phyloP scores from a whole-genome alignment of 768 basidiomycete genomes.

The Leccinum fibrillosum region DNA sequence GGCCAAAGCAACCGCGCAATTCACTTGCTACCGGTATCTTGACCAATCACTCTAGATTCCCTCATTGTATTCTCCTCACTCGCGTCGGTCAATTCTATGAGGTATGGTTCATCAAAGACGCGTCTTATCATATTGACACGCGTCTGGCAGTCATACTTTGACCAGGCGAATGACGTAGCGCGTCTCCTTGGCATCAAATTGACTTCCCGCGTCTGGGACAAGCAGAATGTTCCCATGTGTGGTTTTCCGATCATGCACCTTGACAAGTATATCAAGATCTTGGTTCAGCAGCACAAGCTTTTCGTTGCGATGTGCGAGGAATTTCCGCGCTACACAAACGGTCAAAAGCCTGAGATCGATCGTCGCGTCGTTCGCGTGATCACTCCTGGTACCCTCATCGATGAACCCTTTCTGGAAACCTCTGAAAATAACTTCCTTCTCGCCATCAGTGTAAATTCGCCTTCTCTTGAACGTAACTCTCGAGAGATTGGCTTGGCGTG shows the following conservation, averaged over 20 bases:
- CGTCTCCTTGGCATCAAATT: constrained; percentile 79
- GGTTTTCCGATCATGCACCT: constrained; percentile 87
- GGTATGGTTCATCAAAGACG: constrained; percentile 40
- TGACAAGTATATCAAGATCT: constrained; percentile 80
- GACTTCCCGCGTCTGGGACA: constrained; percentile 72
- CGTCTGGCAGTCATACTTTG: constrained; percentile 78
- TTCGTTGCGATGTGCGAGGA: constrained; percentile 96
- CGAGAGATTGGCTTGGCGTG: constrained; percentile 72
- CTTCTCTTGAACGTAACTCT: background rate
- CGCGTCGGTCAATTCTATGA: constrained; percentile 96
- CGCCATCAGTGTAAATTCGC: constrained; percentile 44
- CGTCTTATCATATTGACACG: constrained; percentile 7
- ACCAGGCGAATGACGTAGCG: constrained; percentile 80
- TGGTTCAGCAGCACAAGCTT: constrained; percentile 78
- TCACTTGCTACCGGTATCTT: constrained; percentile 68
- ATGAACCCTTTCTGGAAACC: constrained; percentile 83
- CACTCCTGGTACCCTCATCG: constrained; percentile 92
- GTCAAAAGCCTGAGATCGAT: constrained; percentile 61
- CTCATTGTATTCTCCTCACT: constrained; percentile 87
- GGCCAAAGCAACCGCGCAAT: constrained; percentile 36
- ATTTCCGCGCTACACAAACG: constrained; percentile 53
- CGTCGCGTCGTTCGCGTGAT: constrained; percentile 83
- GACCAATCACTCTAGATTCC: constrained; percentile 69
- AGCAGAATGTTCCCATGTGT: constrained; percentile 72
- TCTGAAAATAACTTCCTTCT: constrained; percentile 90